phyloP scores from a whole-genome alignment of 768 basidiomycete genomes.

The Lactarius hatsudake region DNA sequence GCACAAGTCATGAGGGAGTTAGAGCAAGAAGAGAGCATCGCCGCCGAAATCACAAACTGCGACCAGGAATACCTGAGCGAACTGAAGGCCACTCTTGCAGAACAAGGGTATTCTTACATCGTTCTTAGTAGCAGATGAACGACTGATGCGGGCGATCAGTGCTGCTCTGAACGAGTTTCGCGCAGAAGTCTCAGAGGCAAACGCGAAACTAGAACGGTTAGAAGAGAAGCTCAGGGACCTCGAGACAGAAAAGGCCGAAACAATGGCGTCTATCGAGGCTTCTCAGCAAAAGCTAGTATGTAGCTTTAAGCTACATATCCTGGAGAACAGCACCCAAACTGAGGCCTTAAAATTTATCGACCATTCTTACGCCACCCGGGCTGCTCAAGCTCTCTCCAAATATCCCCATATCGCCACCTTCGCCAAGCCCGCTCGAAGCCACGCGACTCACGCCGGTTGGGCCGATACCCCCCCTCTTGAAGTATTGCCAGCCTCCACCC shows the following conservation, averaged over 20 bases:
- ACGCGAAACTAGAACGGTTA: constrained; percentile 62
- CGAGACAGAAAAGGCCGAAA: constrained; percentile 55
- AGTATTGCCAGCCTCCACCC: no score
- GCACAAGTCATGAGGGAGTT: constrained; percentile 62
- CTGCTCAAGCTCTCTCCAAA: no score
- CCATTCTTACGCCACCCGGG: no score
- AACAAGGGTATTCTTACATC: constrained; percentile 61
- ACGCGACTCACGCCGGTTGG: no score
- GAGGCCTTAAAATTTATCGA: no score
- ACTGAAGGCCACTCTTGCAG: constrained; percentile 71
- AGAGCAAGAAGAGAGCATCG: constrained; percentile 62
- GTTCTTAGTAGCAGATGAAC: not conserved
- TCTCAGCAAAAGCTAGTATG: constrained; percentile 57
- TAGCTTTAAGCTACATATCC: constrained; percentile 64
- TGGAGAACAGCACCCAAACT: constrained; percentile 68
- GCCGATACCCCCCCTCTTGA: no score
- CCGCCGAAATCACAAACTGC: constrained; percentile 70
- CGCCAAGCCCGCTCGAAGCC: no score
- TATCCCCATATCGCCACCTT: no score
- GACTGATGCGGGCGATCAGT: constrained; percentile 38
- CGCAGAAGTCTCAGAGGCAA: constrained; percentile 64
- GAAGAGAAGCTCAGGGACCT: constrained; percentile 61
- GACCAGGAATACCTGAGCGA: constrained; percentile 77
- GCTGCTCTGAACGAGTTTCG: constrained; percentile 66
- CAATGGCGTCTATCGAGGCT: constrained; percentile 52